Base-by-base conservation (phyloP, 768 basidiomycete genomes). In the Sarcodon aspratus region DNA sequence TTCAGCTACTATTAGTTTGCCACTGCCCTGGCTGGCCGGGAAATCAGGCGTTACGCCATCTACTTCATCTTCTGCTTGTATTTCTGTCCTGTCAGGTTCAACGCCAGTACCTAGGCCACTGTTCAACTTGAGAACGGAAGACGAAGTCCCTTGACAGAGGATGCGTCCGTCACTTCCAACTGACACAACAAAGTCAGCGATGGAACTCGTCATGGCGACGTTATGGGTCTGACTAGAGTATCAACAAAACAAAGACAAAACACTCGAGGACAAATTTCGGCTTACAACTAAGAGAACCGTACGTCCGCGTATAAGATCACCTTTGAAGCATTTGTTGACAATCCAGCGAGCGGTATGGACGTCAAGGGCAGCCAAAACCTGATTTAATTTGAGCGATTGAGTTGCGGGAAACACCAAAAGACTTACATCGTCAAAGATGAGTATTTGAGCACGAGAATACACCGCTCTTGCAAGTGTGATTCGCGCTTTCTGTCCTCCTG, bases 101-200 rank as follows among this genome's bases (percentile, higher is more conserved):
- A 58, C 52, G 36, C 61, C 58, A 4, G 49, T 52, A 11, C 50
- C 66, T 44, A 68, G 62, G 37, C 49, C 67, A 38, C 59, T 54
- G 51, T 76, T 69, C 34, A 66, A 63, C 3, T 62, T 64, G 6
- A 81, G 63, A 0, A 66, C 69, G 7, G 71, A 73, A 0, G 71
- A 67, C 2, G 78, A 59, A 21, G 74, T 66, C 1, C 74, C 78
- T 54, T 73, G 69, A 36, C 69, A 69, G 11, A 60, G 58, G 18
- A 79, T 63, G 1, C 70, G 66, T 0, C 82, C 81, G 52, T 82
- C 75, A 6, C 57, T 52, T 17, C 69, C 69, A n/a, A 83, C 52
- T 1, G 75, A 72, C 7, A 83, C 71, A 6, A 80, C 72, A 50
- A 73, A 75, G 3, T 70, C 66, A 7, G 79, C 76, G 17, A 79